Evolutionary conservation across 2,329 filamentous ascomycete species (phyloP).

Genomic region (Arachnomyces sp.): DNA sequence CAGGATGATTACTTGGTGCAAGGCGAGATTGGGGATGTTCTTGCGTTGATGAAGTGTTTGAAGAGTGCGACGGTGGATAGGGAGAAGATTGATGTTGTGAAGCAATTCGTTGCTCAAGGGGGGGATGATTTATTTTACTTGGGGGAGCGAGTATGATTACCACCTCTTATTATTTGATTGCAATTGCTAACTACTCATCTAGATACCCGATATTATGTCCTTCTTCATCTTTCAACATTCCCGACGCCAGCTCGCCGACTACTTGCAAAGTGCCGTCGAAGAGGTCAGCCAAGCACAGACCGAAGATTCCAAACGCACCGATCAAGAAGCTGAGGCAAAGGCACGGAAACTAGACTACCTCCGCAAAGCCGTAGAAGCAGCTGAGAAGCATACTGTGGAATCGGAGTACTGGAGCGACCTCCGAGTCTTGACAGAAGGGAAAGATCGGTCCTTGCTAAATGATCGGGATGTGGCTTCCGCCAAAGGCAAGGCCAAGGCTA

Average conservation of each 20-base stretch:
- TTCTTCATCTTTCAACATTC: conserved; percentile 86
- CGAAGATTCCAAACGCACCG: conserved; percentile 41
- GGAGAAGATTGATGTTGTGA: conserved; percentile 79
- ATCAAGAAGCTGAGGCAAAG: conserved; percentile 36
- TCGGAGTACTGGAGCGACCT: conserved; percentile 82
- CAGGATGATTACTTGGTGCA: conserved; percentile 36
- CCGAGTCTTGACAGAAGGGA: conserved; percentile 16
- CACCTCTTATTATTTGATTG: conserved; percentile 1
- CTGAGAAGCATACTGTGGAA: conserved; percentile 70
- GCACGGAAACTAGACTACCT: conserved; percentile 58
- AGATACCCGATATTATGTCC: conserved; percentile 79
- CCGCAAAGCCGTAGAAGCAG: conserved; percentile 60
- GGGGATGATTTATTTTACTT: conserved; percentile 70
- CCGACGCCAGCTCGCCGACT: conserved; percentile 64
- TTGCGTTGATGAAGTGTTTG: conserved; percentile 61
- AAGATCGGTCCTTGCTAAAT: conserved; percentile 20
- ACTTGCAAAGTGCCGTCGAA: conserved; percentile 60
- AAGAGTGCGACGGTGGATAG: conserved; percentile 71
- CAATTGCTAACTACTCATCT: conserved; percentile 3
- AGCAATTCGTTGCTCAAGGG: conserved; percentile 71
- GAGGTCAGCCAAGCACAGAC: conserved; percentile 31
- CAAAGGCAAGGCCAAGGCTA: conserved; percentile 18
- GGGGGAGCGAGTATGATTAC: conserved; percentile 46
- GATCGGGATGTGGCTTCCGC: neutral
- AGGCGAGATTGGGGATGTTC: conserved; percentile 57